Evolutionary conservation across 192 early-diverging fungal species (phyloP).

Genomic region (Umbelopsis sp.): DNA sequence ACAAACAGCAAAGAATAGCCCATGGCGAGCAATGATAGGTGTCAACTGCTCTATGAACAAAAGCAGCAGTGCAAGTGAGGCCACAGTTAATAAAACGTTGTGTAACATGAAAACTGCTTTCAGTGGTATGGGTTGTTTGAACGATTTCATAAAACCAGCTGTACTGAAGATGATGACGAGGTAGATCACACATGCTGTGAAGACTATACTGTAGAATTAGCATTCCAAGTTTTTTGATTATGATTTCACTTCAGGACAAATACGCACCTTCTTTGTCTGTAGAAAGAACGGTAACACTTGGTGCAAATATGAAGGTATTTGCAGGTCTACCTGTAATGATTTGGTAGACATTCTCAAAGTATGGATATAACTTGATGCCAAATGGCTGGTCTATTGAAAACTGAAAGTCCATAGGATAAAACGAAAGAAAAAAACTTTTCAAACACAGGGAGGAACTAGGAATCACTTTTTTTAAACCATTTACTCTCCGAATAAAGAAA

Average conservation of each 20-base stretch:
- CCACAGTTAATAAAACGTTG: slow-evolving; percentile 72
- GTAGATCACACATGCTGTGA: slow-evolving; percentile 54
- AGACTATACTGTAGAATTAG: slow-evolving; percentile 17
- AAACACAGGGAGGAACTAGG: background rate
- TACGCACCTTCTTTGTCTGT: slow-evolving; percentile 40
- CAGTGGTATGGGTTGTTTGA: slow-evolving; percentile 69
- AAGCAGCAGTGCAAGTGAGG: slow-evolving; percentile 65
- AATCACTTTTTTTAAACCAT: background rate
- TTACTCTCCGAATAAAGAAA: background rate
- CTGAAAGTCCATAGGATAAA: slow-evolving; percentile 31
- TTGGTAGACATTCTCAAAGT: slow-evolving; percentile 49
- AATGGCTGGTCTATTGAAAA: slow-evolving; percentile 57
- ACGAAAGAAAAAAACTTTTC: slow-evolving; percentile 3
- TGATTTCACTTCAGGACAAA: background rate
- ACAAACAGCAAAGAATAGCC: slow-evolving; percentile 73
- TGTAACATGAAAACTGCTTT: slow-evolving; percentile 73
- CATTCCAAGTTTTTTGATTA: background rate
- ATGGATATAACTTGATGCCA: slow-evolving; percentile 54
- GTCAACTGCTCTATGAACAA: slow-evolving; percentile 73
- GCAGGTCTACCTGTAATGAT: slow-evolving; percentile 44
- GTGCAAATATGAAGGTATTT: slow-evolving; percentile 45
- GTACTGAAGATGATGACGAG: slow-evolving; percentile 75
- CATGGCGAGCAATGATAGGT: slow-evolving; percentile 67
- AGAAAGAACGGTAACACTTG: slow-evolving; percentile 54
- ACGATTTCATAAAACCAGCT: slow-evolving; percentile 62